Conservation (phyloP, 106 monocot genomes). For the Apostasia shenzhenica region DNA sequence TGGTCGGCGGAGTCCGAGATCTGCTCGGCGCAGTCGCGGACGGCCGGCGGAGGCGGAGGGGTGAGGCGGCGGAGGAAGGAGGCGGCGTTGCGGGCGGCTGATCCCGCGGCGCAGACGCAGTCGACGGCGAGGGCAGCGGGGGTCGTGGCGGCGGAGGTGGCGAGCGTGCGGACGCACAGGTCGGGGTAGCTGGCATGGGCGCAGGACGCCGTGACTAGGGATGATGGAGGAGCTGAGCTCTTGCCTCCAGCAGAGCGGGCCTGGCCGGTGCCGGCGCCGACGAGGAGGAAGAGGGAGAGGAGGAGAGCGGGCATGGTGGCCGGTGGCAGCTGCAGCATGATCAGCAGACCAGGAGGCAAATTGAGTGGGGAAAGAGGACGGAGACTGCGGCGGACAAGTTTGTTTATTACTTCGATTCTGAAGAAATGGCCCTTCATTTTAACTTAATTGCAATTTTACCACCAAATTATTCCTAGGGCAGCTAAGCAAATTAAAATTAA, state of each 20-base stretch:
- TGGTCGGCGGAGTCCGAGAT: constrained; percentile 26
- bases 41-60: not conserved
- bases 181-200: constrained; percentile 19
- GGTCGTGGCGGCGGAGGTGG: constrained; percentile 12
- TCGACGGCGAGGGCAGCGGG: constrained; percentile 16
- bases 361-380: not conserved
- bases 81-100: constrained; percentile 2
- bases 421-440: not conserved
- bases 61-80: constrained; percentile 16
- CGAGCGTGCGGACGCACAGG: constrained; percentile 22
- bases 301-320: not conserved
- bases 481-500: not conserved
- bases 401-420: not conserved
- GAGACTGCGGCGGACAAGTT: not conserved
- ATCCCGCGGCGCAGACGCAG: constrained; percentile 17
- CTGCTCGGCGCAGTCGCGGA: constrained; percentile 33
- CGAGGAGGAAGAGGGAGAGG: not conserved
- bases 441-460: not conserved
- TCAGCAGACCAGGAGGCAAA: too few relatives aligned
- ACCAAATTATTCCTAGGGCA: not conserved
- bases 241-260: not conserved
- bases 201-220: constrained; percentile 12
- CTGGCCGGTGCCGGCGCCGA: not conserved
- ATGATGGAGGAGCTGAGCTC: not conserved
- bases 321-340: not conserved